A percentile compares a stretch with the other conserved stretches of the same genome.
phyloP scores from a whole-genome alignment of 2,329 filamentous ascomycete genomes.

The Lasiodiplodia theobromae region DNA sequence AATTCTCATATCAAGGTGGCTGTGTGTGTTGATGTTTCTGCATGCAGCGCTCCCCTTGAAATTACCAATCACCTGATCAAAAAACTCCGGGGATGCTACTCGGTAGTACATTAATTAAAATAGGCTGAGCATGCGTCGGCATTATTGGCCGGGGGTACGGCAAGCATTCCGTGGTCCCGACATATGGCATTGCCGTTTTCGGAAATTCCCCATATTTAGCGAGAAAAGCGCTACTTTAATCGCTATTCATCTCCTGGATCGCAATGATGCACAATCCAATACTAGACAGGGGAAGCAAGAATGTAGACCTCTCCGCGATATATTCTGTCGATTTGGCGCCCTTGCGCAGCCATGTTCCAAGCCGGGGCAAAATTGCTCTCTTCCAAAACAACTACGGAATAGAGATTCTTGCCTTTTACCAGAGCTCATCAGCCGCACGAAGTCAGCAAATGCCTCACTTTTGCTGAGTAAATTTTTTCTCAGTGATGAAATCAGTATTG shows the following conservation, averaged over 20 bases:
- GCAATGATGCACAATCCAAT: not conserved
- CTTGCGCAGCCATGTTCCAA: not conserved
- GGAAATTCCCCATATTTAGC: not conserved
- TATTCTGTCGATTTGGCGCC: not conserved
- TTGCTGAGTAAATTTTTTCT: not conserved
- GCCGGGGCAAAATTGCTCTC: too few species aligned
- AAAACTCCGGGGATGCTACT: not conserved
- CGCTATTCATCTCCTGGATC: not conserved
- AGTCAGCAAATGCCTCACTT: not conserved
- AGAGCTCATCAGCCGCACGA: not conserved
- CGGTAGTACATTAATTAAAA: not conserved
- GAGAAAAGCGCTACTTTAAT: not conserved
- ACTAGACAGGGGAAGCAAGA: too few species aligned
- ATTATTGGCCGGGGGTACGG: not conserved
- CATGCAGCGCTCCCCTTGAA: not conserved
- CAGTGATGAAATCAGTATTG: not conserved
- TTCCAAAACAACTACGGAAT: not conserved
- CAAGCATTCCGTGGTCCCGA: not conserved
- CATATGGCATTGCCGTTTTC: not conserved
- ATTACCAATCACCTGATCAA: not conserved
- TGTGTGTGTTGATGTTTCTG: not conserved
- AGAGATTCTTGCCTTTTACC: not conserved
- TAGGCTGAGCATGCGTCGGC: not conserved
- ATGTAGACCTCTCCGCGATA: too few species aligned
- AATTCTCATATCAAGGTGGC: not conserved